Conservation (phyloP, 2,329 filamentous ascomycete genomes). For the Tolypocladium amazonense region DNA sequence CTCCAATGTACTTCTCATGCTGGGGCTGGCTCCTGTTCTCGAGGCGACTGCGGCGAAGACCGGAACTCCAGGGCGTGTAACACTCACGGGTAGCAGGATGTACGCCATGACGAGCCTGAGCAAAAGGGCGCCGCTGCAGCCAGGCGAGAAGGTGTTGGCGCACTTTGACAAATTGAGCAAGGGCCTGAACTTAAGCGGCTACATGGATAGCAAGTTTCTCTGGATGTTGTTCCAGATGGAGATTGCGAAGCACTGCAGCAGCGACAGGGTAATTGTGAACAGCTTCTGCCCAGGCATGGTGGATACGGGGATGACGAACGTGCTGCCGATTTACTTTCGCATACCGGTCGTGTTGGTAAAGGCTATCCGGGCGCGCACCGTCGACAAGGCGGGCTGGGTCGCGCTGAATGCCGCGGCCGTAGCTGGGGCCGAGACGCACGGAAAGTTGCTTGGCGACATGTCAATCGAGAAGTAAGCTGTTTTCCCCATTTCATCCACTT, state of each 20-base stretch:
- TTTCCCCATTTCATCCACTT: no score
- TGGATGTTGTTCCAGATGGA: not conserved
- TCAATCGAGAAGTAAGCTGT: not conserved
- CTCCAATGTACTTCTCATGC: slow-evolving; percentile 12
- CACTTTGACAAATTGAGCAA: not conserved
- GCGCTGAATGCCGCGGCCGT: not conserved
- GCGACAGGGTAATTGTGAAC: not conserved
- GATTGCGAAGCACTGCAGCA: not conserved
- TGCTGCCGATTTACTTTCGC: not conserved
- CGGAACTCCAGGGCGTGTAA: not conserved
- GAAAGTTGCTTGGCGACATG: not conserved
- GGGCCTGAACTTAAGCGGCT: not conserved
- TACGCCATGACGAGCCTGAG: not conserved
- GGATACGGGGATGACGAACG: not conserved
- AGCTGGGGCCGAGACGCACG: not conserved
- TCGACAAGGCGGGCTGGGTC: not conserved
- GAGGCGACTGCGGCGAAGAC: slow-evolving; percentile 3
- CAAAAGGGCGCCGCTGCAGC: not conserved
- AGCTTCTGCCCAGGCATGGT: not conserved
- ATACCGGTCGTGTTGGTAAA: not conserved
- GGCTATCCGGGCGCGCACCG: not conserved
- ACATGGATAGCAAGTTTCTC: not conserved
- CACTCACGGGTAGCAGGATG: not conserved
- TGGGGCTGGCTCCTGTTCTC: slow-evolving; percentile 10
- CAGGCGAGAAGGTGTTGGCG: not conserved